phyloP scores from a whole-genome alignment of 2,329 filamentous ascomycete genomes.

The Diplodia seriata region DNA sequence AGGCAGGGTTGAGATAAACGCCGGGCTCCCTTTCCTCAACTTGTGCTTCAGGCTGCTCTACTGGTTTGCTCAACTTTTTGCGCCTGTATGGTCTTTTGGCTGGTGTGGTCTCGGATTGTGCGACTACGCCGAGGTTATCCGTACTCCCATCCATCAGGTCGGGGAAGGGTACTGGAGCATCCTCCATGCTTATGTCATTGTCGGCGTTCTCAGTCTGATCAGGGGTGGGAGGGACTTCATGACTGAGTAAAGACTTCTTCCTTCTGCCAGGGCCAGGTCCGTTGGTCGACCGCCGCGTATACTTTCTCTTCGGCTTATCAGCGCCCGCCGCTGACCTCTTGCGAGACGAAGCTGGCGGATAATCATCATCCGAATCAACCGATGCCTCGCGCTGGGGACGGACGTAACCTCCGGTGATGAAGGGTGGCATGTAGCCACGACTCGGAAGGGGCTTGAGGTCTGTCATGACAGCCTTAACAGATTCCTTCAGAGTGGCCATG shows the following conservation, averaged over 20 bases:
- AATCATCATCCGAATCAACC: slow-evolving; percentile 22
- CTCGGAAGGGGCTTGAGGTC: slow-evolving; percentile 23
- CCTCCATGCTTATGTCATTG: background rate
- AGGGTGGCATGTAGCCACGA: slow-evolving; percentile 22
- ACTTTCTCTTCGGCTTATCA: slow-evolving; percentile 22
- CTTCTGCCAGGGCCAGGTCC: background rate
- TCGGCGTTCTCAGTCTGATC: background rate
- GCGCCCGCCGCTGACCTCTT: background rate
- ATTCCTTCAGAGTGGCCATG: slow-evolving; percentile 47
- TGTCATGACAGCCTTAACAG: slow-evolving; percentile 14
- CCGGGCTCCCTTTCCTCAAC: slow-evolving; percentile 41
- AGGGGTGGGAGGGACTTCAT: background rate
- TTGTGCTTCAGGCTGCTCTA: background rate
- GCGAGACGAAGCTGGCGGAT: background rate
- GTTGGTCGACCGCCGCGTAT: background rate
- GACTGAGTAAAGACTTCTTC: slow-evolving; percentile 6
- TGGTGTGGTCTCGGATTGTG: background rate
- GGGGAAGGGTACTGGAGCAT: background rate
- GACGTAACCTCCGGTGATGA: slow-evolving; percentile 14
- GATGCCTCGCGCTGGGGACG: slow-evolving; percentile 8
- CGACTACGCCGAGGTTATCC: background rate
- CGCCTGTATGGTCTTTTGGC: background rate
- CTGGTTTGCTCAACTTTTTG: background rate
- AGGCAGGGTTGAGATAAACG: slow-evolving; percentile 55
- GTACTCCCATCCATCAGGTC: background rate